Evolutionary conservation across 2,329 filamentous ascomycete species (phyloP).

Genomic region (Penicillium digitatum): DNA sequence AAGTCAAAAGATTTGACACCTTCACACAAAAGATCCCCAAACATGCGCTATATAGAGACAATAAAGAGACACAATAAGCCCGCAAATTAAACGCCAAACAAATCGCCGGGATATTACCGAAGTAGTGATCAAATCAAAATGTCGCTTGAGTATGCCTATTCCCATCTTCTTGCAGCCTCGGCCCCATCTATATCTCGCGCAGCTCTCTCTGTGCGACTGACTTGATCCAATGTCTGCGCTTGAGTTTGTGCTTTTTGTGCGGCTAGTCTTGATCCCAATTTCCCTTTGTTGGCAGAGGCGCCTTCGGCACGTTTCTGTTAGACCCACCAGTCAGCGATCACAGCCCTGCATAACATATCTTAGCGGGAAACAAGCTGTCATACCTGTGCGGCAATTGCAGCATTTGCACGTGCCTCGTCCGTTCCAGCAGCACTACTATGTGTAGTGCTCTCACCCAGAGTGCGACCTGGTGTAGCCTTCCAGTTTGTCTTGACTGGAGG

Average conservation of each 20-base stretch:
- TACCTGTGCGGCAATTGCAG: slow-evolving; percentile 82
- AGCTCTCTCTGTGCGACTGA: slow-evolving; percentile 62
- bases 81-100: not conserved
- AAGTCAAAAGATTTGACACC: not conserved
- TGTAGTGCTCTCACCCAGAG: slow-evolving; percentile 56
- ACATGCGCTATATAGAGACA: not conserved
- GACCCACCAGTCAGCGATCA: not conserved
- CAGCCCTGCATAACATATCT: not conserved
- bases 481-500: slow-evolving; percentile 44
- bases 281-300: slow-evolving; percentile 52
- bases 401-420: slow-evolving; percentile 64
- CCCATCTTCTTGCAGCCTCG: slow-evolving; percentile 55
- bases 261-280: slow-evolving; percentile 65
- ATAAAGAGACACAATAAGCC: not conserved
- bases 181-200: slow-evolving; percentile 65
- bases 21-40: not conserved
- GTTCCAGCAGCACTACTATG: slow-evolving; percentile 8
- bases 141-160: slow-evolving; percentile 39
- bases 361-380: slow-evolving; percentile 29
- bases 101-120: not conserved
- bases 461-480: slow-evolving; percentile 53
- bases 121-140: not conserved
- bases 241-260: slow-evolving; percentile 73
- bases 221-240: slow-evolving; percentile 62
- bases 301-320: slow-evolving; percentile 62